These are phyloP conservation scores for Carpinus fangiana DNA, from an alignment of 306 rosid genomes.

Conservation along the genomic window DNA sequence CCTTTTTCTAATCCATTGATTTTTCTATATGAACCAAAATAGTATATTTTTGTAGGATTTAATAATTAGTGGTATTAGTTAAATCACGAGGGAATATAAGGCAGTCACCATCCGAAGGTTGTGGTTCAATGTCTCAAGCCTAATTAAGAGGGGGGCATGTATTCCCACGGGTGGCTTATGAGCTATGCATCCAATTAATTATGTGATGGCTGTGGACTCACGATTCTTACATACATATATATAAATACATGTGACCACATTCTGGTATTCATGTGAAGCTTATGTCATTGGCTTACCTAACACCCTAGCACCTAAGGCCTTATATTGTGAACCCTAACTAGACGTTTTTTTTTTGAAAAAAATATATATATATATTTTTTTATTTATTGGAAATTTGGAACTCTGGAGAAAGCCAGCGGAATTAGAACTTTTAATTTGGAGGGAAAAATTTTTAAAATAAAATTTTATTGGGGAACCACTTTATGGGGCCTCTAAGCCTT, in stretches of 20 bases:
- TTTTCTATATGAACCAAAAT: background rate
- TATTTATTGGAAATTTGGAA: too few species aligned
- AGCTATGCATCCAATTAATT: background rate
- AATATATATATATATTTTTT: too few species aligned
- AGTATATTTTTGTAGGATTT: background rate
- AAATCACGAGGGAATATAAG: conserved; percentile 17
- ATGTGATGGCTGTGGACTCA: background rate
- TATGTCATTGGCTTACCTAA: conserved; percentile 11
- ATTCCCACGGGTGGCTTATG: conserved; percentile 28
- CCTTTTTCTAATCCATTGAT: background rate
- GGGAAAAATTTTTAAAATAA: too few species aligned
- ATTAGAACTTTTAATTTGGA: too few species aligned
- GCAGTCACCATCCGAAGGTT: conserved; percentile 1
- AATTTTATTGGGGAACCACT: too few species aligned
- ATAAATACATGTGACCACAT: conserved; percentile 13
- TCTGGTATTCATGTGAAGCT: conserved; percentile 12
- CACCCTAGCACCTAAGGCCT: background rate
- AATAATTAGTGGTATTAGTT: background rate
- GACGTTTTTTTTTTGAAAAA: too few species aligned
- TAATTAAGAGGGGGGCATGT: background rate
- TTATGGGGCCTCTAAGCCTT: too few species aligned
- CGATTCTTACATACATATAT: background rate
- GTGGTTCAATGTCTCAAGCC: conserved; percentile 10
- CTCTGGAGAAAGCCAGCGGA: too few species aligned
- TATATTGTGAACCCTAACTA: background rate